Base-by-base conservation (phyloP, 768 basidiomycete genomes). In the Russula vinacea region DNA sequence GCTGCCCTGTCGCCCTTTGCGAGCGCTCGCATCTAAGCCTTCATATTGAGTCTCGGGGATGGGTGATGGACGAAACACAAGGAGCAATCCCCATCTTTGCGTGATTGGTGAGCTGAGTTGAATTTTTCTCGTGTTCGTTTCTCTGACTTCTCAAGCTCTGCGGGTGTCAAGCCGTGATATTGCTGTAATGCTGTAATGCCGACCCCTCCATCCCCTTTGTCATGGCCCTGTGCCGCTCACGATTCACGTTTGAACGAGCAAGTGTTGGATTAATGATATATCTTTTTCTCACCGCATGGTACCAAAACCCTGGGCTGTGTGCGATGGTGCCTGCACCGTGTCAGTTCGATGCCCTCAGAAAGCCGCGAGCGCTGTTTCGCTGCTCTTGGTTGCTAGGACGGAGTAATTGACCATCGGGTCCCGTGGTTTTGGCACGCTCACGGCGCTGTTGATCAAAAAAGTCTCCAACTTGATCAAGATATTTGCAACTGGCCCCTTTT, bases 51-150 rank as follows among this genome's bases (percentile, higher is more conserved):
- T 47, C 50, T 35, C 56, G 57, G 32, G 62, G 68, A 10, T 68
- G 68, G 68, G 45, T 63, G 6, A 67, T 68, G 65, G 66, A 68
- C n/a, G 68, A 63, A 51, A 58, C 56, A 22, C 59, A 62, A 54
- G 68, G 68, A 11, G 67, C 67, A 49, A 58, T 68, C 53, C 37
- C 58, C 13, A 55, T 68, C 17, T 68, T 67, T 57, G 68, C 55
- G 50, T 68, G 55, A 64, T 50, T 50, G 40, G 24, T 54, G 44
- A 56, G 56, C 53, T 67, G 64, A 60, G 57, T 32, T 53, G n/a
- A 9, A 37, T 40, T 32, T 11, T 13, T 39, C 17, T 49, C n/a
- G 19, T 29, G 19, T 37, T 39, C 47, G 16, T 26, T 11, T n/a
- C 19, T 16, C 40, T 33, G 22, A 40, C 54, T 51, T 57, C 44